Base-by-base conservation (phyloP, 192 early-diverging fungal genomes). In the Coemansia sp. region DNA sequence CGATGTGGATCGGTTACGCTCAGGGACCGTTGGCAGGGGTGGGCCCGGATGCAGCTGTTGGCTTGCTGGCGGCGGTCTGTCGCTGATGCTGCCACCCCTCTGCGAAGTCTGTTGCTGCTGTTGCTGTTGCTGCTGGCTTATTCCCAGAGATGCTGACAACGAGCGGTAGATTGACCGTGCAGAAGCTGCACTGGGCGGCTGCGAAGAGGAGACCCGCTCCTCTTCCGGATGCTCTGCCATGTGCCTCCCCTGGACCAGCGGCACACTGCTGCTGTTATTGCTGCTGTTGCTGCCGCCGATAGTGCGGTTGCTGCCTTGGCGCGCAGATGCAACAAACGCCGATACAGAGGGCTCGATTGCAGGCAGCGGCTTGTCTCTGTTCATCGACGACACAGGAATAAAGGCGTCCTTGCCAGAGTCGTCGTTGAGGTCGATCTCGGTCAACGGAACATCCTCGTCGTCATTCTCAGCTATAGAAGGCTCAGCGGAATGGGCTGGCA, bases 141-240 rank as follows among this genome's bases (percentile, higher is more conserved):
- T 79, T 5, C 75, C 75, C 28, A 79, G 69, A 47, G 75, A 79
- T 28, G 75, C 75, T 8, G 75, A 79, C 42, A 79, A 38, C 28
- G 75, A 72, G 50, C 75, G 75, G 63, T 79, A 79, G n/a, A 79
- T 63, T 8, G 75, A 79, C 34, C 75, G 65, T 15, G 65, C 40
- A 4, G 64, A 40, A 17, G 38, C n/a, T n/a, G 52, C 19, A 14
- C 48, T 4, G 28, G 50, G 52, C 5, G 59, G 30, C 19, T 30
- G 50, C 27, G 53, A 41, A 17, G 20, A 41, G 10, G 38, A 41
- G 45, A 48, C 45, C 45, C 25, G 45, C 22, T 48, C 45, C 45
- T 23, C 45, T 14, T 2, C 45, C 45, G 8, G 8, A 6, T 8
- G 6, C 4, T 54, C 52, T 10, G 3, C 17, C 28, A 9, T 17